Conservation (phyloP, 495 filamentous ascomycete genomes). For the Lasiosphaeria ovina region DNA sequence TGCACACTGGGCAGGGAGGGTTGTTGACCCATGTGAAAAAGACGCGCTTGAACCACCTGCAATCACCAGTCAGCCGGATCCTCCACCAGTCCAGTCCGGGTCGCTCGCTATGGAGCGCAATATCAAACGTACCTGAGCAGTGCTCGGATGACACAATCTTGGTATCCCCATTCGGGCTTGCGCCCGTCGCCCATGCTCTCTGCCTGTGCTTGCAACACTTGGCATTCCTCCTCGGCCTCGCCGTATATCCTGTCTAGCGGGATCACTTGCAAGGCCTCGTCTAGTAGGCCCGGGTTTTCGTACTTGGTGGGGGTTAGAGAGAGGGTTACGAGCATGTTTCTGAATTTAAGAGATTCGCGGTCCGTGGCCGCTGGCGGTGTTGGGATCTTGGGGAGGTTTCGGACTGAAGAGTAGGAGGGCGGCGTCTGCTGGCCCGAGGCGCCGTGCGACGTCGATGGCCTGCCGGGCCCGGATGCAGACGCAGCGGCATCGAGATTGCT, state of each 20-base stretch:
- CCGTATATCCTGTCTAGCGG: slow-evolving; percentile 90
- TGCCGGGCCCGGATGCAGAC: slow-evolving; percentile 32
- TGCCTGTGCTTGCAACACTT: slow-evolving; percentile 82
- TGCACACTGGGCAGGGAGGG: slow-evolving; percentile 76
- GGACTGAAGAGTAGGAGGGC: slow-evolving; percentile 63
- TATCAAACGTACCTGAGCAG: slow-evolving; percentile 64
- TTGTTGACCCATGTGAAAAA: slow-evolving; percentile 99
- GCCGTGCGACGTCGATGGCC: slow-evolving; percentile 43
- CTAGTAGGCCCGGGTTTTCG: slow-evolving; percentile 93
- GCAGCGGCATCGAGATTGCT: slow-evolving; percentile 39
- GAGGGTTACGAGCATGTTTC: slow-evolving; percentile 74
- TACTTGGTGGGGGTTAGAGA: slow-evolving; percentile 86
- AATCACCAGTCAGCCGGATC: slow-evolving; percentile 23
- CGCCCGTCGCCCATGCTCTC: slow-evolving; percentile 73
- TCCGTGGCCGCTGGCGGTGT: slow-evolving; percentile 68
- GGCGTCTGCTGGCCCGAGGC: slow-evolving; percentile 36
- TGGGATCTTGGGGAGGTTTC: slow-evolving; percentile 78
- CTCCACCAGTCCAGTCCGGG: not conserved
- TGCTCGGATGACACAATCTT: slow-evolving; percentile 93
- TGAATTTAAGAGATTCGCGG: slow-evolving; percentile 72
- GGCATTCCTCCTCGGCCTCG: slow-evolving; percentile 89
- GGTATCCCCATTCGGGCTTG: slow-evolving; percentile 93
- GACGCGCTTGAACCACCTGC: slow-evolving; percentile 89
- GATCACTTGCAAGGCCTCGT: slow-evolving; percentile 83
- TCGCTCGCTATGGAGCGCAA: not conserved